Base-by-base conservation (phyloP, 1,284 basidiomycete species). In the Rhodotorula sp. region DNA sequence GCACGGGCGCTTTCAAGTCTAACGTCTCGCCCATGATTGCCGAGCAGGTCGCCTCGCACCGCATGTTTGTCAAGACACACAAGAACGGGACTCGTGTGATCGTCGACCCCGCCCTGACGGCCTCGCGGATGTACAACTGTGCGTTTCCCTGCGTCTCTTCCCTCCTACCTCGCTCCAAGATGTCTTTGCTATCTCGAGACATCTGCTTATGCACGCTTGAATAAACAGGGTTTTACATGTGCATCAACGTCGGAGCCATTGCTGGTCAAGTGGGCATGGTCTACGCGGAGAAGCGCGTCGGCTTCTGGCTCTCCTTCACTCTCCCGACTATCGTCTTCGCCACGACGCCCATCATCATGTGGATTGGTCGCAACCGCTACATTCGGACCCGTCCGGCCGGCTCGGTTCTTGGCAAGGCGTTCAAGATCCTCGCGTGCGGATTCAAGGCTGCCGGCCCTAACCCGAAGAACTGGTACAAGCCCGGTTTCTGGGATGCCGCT, bases 401-500 rank as follows among this genome's bases (percentile, higher is more conserved):
- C 45, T 92, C 90, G 13, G 88, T 93, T 23, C 85, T 93, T 86
- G 90, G 78, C 85, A 75, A 80, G 62, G 79, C 82, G 44, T 17
- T 81, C 44, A 78, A 78, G 42, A 75, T 83, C 65, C 78, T 81
- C 63, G 8, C 50, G 70, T 25, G 75, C 78, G 42, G 81, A 80
- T 49, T 78, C 67, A 78, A 79, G 64, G 80, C 80, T 44, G 77
- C 77, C n/a, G 82, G 80, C 78, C 77, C 78, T n/a, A 82, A 82
- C 76, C 82, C 83, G 59, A 77, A 77, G 63, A 74, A 78, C 70
- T 79, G 80, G 74, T 86, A 82, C 23, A 85, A 87, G 0, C 77
- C 83, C 44, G 88, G 88, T 76, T 92, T 93, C 83, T 95, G 92
- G 92, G 89, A 92, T 66, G 83, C 78, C 57, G 90, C 85, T 7